phyloP scores from a whole-genome alignment of 192 early-diverging fungal species.

The Mortierella hygrophila region DNA sequence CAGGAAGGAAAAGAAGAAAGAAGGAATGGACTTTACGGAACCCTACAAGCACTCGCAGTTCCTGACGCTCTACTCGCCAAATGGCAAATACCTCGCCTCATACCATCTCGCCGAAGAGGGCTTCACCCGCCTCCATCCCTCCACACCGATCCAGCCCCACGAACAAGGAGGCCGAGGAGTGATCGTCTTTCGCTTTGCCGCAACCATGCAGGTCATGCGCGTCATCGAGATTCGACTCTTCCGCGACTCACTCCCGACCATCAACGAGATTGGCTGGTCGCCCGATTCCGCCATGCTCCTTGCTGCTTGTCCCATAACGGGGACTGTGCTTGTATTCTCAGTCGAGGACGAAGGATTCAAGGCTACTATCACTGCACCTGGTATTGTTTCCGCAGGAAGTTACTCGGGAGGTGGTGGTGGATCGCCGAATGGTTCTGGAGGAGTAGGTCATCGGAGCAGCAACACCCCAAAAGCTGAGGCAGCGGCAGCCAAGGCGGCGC shows the following conservation, averaged over 20 bases:
- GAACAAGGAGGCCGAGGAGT: slow-evolving; percentile 65
- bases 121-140: slow-evolving; percentile 43
- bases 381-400: slow-evolving; percentile 4
- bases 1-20: not conserved
- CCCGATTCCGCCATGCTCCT: slow-evolving; percentile 72
- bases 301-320: slow-evolving; percentile 61
- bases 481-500: slow-evolving; percentile 55
- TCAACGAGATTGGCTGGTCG: slow-evolving; percentile 72
- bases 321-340: slow-evolving; percentile 67
- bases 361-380: slow-evolving; percentile 38
- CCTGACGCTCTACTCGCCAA: slow-evolving; percentile 73
- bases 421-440: slow-evolving; percentile 49
- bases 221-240: slow-evolving; percentile 70
- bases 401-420: not conserved
- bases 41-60: slow-evolving; percentile 73
- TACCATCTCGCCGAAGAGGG: slow-evolving; percentile 55
- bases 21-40: slow-evolving; percentile 73
- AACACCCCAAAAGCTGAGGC: slow-evolving; percentile 48
- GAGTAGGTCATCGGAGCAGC: slow-evolving; percentile 66
- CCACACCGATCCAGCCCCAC: slow-evolving; percentile 37
- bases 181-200: slow-evolving; percentile 77
- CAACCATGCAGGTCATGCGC: slow-evolving; percentile 71
- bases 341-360: slow-evolving; percentile 63
- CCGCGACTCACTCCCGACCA: slow-evolving; percentile 39
- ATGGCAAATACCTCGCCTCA: slow-evolving; percentile 77